Percentiles rank a stretch among this genome's conserved stretches.
Evolutionary conservation across 768 basidiomycete genomes (phyloP).

Genomic region (Cystofilobasidium bisporidii): DNA sequence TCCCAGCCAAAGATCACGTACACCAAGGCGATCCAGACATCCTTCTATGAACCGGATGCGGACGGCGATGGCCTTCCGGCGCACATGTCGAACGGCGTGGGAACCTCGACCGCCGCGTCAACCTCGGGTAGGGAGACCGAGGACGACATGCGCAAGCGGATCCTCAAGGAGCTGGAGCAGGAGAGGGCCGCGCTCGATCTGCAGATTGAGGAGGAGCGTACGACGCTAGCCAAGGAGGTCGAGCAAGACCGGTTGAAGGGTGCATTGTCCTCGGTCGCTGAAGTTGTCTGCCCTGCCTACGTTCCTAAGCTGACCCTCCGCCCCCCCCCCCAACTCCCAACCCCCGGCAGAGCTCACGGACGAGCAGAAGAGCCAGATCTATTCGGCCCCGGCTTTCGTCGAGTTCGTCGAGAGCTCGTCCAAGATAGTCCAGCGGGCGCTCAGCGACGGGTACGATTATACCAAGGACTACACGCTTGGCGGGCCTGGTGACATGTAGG

Average conservation of each 20-base stretch:
- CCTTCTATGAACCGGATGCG: slow-evolving; percentile 5
- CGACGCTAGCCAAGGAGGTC: slow-evolving; percentile 72
- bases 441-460: slow-evolving; percentile 94
- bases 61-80: slow-evolving; percentile 37
- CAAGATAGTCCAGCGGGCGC: slow-evolving; percentile 85
- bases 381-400: slow-evolving; percentile 79
- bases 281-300: background rate
- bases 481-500: slow-evolving; percentile 74
- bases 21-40: slow-evolving; percentile 40
- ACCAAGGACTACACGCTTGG: slow-evolving; percentile 92
- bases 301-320: background rate
- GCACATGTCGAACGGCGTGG: slow-evolving; percentile 12
- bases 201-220: slow-evolving; percentile 68
- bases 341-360: slow-evolving; percentile 67
- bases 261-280: background rate
- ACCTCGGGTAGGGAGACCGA: slow-evolving; percentile 45
- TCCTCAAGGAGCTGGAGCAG: slow-evolving; percentile 58
- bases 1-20: slow-evolving; percentile 34
- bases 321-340: too few relatives aligned
- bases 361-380: slow-evolving; percentile 70
- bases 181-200: slow-evolving; percentile 57
- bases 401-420: slow-evolving; percentile 91
- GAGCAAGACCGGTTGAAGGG: slow-evolving; percentile 28
- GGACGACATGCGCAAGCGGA: slow-evolving; percentile 63
- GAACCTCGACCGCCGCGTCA: slow-evolving; percentile 10